phyloP scores from a whole-genome alignment of 2,329 filamentous ascomycete genomes.

The Aureobasidium mangrovei region DNA sequence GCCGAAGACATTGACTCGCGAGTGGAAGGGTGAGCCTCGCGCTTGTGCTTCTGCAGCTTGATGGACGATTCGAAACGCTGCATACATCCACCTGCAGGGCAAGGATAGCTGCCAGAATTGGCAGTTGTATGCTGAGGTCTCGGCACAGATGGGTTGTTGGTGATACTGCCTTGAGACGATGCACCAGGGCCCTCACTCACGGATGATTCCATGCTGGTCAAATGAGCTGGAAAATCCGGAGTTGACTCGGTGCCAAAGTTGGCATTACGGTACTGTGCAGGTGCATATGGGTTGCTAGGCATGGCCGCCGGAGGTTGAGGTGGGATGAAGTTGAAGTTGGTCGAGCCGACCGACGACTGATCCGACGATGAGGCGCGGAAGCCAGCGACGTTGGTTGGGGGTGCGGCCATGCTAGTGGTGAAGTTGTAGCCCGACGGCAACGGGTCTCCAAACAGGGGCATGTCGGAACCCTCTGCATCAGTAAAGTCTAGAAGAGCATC shows the following conservation, averaged over 20 bases:
- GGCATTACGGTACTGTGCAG: constrained; percentile 27
- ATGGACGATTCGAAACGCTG: constrained; percentile 80
- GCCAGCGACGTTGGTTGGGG: constrained; percentile 14
- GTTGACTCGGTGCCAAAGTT: constrained; percentile 19
- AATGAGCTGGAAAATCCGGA: constrained; percentile 50
- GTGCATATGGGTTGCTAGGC: constrained; percentile 23
- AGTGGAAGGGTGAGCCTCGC: constrained; percentile 77
- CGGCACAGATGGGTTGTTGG: constrained; percentile 22
- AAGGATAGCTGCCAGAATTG: constrained; percentile 86
- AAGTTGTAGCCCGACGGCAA: constrained; percentile 33
- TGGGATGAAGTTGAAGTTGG: constrained; percentile 30
- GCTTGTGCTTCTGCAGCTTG: constrained; percentile 88
- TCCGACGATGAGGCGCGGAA: constrained; percentile 20
- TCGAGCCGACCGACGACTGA: constrained; percentile 20
- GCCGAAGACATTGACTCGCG: constrained; percentile 31
- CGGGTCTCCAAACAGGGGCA: constrained; percentile 33
- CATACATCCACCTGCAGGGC: constrained; percentile 86
- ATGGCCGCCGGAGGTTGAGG: constrained; percentile 20
- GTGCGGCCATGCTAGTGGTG: constrained; percentile 26
- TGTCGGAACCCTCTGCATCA: constrained; percentile 55
- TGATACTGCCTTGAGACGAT: constrained; percentile 33
- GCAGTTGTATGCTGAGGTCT: constrained; percentile 59
- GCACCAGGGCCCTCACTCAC: constrained; percentile 44
- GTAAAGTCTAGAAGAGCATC: constrained; percentile 78
- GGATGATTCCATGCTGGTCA: constrained; percentile 55